These are phyloP conservation scores for Pulicaria dysenterica DNA, from an alignment of 129 eudicot genomes.

Conservation along the genomic window DNA sequence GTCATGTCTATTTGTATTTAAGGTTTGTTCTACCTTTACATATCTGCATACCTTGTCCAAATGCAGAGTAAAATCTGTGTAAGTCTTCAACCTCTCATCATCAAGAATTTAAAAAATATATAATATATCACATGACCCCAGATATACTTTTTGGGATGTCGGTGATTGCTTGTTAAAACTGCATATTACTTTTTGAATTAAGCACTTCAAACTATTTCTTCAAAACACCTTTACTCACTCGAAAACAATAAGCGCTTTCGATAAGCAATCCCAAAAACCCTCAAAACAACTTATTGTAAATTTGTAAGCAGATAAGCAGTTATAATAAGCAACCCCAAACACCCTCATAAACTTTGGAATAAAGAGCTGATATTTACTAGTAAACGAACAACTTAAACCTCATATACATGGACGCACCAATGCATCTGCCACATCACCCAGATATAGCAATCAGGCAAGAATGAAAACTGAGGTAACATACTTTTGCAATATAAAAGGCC, in stretches of 20 bases:
- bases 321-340: neutral
- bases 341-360: neutral
- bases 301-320: neutral
- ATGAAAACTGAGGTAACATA: neutral
- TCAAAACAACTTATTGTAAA: too few relatives aligned
- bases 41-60: neutral
- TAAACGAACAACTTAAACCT: neutral
- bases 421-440: neutral
- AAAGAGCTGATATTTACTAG: constrained; percentile 4
- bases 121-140: neutral
- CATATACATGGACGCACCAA: neutral
- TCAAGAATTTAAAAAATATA: neutral
- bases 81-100: neutral
- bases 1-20: too few relatives aligned
- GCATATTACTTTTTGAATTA: neutral
- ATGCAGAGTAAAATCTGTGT: neutral
- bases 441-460: constrained; percentile 10
- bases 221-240: neutral
- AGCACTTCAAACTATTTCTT: too few relatives aligned
- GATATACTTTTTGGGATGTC: too few relatives aligned
- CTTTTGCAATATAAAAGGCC: constrained; percentile 4
- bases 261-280: neutral
- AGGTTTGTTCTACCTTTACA: neutral
- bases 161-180: neutral
- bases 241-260: neutral